Evolutionary conservation across 192 early-diverging fungal species (phyloP), one percentile per base, ranked within the genome.

Genomic region (Entomortierella lignicola): DNA sequence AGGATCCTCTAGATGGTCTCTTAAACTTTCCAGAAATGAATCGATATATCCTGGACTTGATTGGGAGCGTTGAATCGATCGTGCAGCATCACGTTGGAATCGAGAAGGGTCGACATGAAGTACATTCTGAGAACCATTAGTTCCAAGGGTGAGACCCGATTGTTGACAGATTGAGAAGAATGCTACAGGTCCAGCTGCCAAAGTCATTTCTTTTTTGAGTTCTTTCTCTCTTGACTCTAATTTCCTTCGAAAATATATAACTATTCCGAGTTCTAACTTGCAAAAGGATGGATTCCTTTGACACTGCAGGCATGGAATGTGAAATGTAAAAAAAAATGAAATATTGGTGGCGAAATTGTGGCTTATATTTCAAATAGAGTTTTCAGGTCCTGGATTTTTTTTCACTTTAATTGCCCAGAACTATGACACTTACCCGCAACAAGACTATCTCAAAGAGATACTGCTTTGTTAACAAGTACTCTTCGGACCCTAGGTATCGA

Each of bases 21-120:
- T 77, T 42, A 84, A 56, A 2, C 69, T 70, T 20, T 81, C 63
- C 5, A 81, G 58, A 61, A 84, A 84, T 17, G 42, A 52, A 23
- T 81, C 72, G 23, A 58, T 41, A 18, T 68, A 60, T 32, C 37
- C 39, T n/a, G 52, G 25, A 17, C 25, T 62, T 26, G 62, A 55
- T 26, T 55, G 50, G 2, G 55, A 26, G 12, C 67, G 60, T 21
- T 63, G 62, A 66, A 79, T 60, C 0, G 70, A 55, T 31, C 75
- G 31, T 10, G 62, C 55, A 10, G 43, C 52, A 5, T 79, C 75
- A 8, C 75, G 44, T 17, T 79, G 75, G 52, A 79, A 79, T 54
- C 68, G 62, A 27, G 62, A 30, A 2, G 63, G 67, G 18, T 79
- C 75, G 17, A 61, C 67, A 32, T 69, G 42, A 0, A 79, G 63